phyloP scores from a whole-genome alignment of 352 stramenopile genomes.

The Pythium vanterpoolii region DNA sequence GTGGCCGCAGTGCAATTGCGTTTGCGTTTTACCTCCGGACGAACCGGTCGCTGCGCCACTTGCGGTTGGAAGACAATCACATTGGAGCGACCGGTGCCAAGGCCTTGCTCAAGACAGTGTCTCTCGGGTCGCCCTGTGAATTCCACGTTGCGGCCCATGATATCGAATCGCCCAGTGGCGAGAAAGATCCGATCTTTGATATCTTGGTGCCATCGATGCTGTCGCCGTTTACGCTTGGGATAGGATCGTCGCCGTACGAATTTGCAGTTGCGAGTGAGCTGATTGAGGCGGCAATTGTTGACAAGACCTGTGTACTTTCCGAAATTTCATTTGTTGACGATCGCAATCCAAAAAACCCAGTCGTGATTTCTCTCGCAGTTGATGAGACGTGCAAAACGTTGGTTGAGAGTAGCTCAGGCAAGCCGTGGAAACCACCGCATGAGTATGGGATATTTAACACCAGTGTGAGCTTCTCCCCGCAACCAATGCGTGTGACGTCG shows the following conservation, averaged over 20 bases:
- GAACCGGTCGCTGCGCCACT: constrained; percentile 35
- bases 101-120: constrained; percentile 47
- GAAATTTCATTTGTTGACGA: constrained; percentile 45
- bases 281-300: constrained; percentile 36
- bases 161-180: constrained; percentile 26
- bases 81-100: constrained; percentile 52
- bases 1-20: constrained; percentile 44
- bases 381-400: constrained; percentile 33
- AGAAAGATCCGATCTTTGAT: constrained; percentile 49
- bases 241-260: constrained; percentile 56
- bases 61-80: constrained; percentile 58
- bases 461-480: constrained; percentile 39
- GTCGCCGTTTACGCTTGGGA: constrained; percentile 53
- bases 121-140: constrained; percentile 46
- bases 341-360: constrained; percentile 26
- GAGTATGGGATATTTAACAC: constrained; percentile 35
- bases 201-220: constrained; percentile 42
- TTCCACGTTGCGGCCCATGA: constrained; percentile 58
- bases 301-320: constrained; percentile 38
- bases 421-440: constrained; percentile 34
- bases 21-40: constrained; percentile 56
- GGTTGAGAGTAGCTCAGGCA: constrained; percentile 24
- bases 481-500: constrained; percentile 27
- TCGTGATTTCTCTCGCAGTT: constrained; percentile 24
- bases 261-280: constrained; percentile 59